These are phyloP conservation scores for Candida tunisiensis DNA, from an alignment of 1,139 yeast genomes.

Conservation along the genomic window DNA sequence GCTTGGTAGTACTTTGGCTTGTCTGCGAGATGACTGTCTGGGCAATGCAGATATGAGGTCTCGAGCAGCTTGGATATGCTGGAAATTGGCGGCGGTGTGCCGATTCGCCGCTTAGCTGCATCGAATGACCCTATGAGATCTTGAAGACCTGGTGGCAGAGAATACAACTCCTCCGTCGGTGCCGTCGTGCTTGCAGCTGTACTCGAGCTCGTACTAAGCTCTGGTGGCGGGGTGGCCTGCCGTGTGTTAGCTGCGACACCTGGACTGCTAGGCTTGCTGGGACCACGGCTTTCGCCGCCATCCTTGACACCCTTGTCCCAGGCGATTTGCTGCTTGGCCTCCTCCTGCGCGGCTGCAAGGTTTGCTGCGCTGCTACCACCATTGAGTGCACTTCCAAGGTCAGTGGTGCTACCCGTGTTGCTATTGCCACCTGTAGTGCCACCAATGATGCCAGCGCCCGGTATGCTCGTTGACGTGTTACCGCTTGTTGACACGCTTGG, in stretches of 20 bases:
- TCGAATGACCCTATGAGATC: constrained; percentile 30
- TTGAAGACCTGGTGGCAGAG: constrained; percentile 32
- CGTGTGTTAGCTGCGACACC: constrained; percentile 1
- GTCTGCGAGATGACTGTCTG: constrained; percentile 86
- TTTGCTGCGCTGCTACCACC: too few species aligned
- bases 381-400: too few species aligned
- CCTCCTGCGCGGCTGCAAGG: too few species aligned
- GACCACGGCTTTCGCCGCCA: too few species aligned
- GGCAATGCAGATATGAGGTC: constrained; percentile 69
- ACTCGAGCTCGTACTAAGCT: constrained; percentile 1
- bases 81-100: constrained; percentile 37
- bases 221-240: constrained; percentile 1
- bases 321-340: too few species aligned
- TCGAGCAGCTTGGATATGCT: constrained; percentile 47
- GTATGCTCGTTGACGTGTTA: too few species aligned
- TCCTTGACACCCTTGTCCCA: too few species aligned
- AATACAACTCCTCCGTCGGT: constrained; percentile 5
- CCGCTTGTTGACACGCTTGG: too few species aligned
- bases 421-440: too few species aligned
- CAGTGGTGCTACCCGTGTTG: too few species aligned
- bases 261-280: constrained; percentile 1
- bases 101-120: constrained; percentile 25
- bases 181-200: constrained; percentile 3
- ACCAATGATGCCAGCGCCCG: too few species aligned
- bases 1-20: constrained; percentile 72